Evolutionary conservation across 225 moss, liverwort and hornwort genomes (phyloP).

Genomic region (Lunularia cruciata): DNA sequence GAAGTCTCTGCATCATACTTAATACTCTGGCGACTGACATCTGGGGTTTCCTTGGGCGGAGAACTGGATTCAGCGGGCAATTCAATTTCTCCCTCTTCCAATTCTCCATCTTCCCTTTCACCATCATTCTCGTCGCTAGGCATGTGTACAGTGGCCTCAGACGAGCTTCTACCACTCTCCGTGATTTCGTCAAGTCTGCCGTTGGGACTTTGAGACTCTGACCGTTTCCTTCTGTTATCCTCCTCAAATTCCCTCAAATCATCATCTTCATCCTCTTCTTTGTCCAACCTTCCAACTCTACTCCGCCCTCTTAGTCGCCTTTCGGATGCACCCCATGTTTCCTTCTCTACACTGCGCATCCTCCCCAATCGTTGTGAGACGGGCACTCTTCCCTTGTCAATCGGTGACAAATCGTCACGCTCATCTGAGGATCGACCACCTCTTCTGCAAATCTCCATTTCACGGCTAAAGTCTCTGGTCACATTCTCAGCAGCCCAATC

Average conservation of each 20-base stretch:
- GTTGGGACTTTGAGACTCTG: constrained; percentile 39
- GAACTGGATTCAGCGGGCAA: constrained; percentile 40
- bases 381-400: constrained; percentile 19
- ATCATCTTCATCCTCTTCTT: constrained; percentile 27
- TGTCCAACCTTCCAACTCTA: constrained; percentile 47
- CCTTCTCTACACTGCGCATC: constrained; percentile 31
- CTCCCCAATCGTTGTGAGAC: constrained; percentile 10
- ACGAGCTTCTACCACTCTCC: constrained; percentile 32
- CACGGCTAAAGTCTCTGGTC: constrained; percentile 59
- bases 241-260: constrained; percentile 26
- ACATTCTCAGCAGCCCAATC: constrained; percentile 58
- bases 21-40: constrained; percentile 25
- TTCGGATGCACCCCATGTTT: constrained; percentile 26
- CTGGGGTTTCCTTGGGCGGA: constrained; percentile 22
- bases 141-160: constrained; percentile 30
- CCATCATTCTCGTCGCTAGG: constrained; percentile 45
- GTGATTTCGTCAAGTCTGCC: constrained; percentile 37
- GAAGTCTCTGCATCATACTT: constrained; percentile 23
- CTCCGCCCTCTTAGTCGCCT: constrained; percentile 38
- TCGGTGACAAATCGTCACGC: constrained; percentile 42
- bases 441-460: constrained; percentile 44
- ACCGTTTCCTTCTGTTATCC: constrained; percentile 23
- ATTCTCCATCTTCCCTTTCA: constrained; percentile 89
- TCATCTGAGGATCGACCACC: constrained; percentile 44
- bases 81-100: constrained; percentile 99